Base-by-base conservation (phyloP, 2,329 filamentous ascomycete genomes). In the Venturiaceae sp. region DNA sequence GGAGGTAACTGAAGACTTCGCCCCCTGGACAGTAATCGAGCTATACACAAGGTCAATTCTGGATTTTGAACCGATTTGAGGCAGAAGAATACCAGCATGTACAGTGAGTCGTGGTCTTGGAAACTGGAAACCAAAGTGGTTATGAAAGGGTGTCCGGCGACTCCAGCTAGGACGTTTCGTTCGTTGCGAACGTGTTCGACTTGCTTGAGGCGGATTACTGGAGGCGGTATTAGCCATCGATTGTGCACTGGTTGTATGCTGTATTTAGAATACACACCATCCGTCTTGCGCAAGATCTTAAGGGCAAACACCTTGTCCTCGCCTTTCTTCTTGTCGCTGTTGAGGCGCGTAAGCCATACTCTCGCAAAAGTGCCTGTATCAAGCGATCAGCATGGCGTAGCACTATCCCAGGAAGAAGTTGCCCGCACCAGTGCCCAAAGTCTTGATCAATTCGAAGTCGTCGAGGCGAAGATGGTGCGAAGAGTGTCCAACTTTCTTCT, bases 121-220 rank as follows among this genome's bases (percentile, higher is more conserved):
- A 92, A 94, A 63, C 88, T 90, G 61, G 85, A 86, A 54, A 87
- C 79, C 68, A 92, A 81, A 62, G 82, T 85, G 56, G 89, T 92
- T 69, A 94, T 92, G 73, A 92, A 94, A 26, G 89, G 89, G 68
- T 92, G 85, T 26, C 88, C 88, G 52, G 86, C 84, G 53, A 92
- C 86, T 63, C 88, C 85, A 66, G 84, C 82, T 55, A 94, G 83
- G 64, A 92, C 86, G 62, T 84, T 82, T 65, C 88, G 86, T 77
- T 94, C 89, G 72, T 92, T 88, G 61, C 87, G 86, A 58, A 92
- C 88, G 72, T 94, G 89, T 73, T 92, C 88, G 64, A 92, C 85
- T 69, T 94, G 89, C 77, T 92, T 92, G 60, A 92, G 80, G 63
- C 86, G 86, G 70, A 94, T 87, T 47, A 94, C 86, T 82, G 66